Conservation (phyloP, 306 rosid species). For the Arachis stenosperma region DNA sequence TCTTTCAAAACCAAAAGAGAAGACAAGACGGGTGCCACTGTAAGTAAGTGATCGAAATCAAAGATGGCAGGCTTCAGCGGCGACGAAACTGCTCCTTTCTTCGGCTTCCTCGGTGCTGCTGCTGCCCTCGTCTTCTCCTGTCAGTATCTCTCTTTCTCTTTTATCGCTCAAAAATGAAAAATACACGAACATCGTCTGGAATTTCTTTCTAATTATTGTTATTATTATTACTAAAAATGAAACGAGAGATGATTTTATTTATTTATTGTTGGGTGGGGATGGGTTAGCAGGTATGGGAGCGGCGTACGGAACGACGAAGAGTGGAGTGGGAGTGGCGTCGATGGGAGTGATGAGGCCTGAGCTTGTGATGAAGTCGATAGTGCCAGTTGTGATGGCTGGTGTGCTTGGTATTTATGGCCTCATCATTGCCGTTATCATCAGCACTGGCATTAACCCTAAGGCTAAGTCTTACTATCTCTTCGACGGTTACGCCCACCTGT, state of each 20-base stretch:
- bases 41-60: too few species aligned
- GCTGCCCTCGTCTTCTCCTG: conserved; percentile 83
- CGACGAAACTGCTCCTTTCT: conserved; percentile 89
- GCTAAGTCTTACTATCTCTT: conserved; percentile 74
- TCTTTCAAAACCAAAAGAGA: background rate
- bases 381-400: conserved; percentile 87
- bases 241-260: too few species aligned
- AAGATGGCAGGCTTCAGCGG: conserved; percentile 53
- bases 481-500: conserved; percentile 83
- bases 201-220: too few species aligned
- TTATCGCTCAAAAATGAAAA: background rate
- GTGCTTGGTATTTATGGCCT: conserved; percentile 77
- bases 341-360: conserved; percentile 89
- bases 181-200: background rate
- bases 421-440: conserved; percentile 75
- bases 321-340: conserved; percentile 83
- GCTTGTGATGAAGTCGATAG: conserved; percentile 84
- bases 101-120: conserved; percentile 81
- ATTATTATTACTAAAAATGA: too few species aligned
- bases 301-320: conserved; percentile 79
- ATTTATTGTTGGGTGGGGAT: background rate
- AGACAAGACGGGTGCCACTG: background rate
- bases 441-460: conserved; percentile 80
- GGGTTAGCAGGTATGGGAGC: conserved; percentile 74
- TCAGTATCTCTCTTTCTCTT: conserved; percentile 11